These are phyloP conservation scores for Paracamarosporium sp. DNA, from an alignment of 2,329 filamentous ascomycete species.

Conservation along the genomic window DNA sequence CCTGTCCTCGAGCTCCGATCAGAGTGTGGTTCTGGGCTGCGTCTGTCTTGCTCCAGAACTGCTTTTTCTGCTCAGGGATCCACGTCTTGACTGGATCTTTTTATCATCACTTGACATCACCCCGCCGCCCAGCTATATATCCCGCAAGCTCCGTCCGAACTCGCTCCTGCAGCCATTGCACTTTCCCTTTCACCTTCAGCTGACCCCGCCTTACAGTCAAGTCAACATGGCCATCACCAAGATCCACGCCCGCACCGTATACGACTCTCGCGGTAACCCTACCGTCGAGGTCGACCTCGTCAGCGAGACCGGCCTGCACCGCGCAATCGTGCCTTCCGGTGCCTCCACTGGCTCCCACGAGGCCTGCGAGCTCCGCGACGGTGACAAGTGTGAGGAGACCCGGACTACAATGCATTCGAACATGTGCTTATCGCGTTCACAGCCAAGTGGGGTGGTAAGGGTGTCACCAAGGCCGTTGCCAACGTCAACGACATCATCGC, in stretches of 20 bases:
- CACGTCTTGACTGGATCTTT: conserved; percentile 15
- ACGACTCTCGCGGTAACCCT: conserved; percentile 96
- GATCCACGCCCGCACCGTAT: conserved; percentile 78
- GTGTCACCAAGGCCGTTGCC: conserved; percentile 61
- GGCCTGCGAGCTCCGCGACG: conserved; percentile 62
- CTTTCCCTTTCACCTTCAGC: conserved; percentile 16
- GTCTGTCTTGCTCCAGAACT: conserved; percentile 34
- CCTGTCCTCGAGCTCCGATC: conserved; percentile 28
- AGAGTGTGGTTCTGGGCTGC: conserved; percentile 24
- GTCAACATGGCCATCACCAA: conserved; percentile 74
- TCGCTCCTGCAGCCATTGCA: conserved; percentile 31
- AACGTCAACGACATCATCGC: conserved; percentile 64
- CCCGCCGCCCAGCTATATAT: conserved; percentile 28
- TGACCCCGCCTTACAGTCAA: conserved; percentile 49
- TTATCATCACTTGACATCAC: conserved; percentile 28
- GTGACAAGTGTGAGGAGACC: conserved; percentile 48
- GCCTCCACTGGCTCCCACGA: conserved; percentile 76
- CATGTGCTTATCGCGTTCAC: neutral
- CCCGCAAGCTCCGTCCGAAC: conserved; percentile 14
- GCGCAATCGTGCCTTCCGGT: conserved; percentile 95
- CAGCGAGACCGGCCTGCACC: conserved; percentile 95
- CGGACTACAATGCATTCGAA: neutral
- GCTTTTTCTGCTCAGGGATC: conserved; percentile 31
- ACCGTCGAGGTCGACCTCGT: conserved; percentile 98
- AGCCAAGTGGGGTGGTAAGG: conserved; percentile 61